phyloP scores from a whole-genome alignment of 2,329 filamentous ascomycete genomes.

The Beauveria scarabaeidicola region DNA sequence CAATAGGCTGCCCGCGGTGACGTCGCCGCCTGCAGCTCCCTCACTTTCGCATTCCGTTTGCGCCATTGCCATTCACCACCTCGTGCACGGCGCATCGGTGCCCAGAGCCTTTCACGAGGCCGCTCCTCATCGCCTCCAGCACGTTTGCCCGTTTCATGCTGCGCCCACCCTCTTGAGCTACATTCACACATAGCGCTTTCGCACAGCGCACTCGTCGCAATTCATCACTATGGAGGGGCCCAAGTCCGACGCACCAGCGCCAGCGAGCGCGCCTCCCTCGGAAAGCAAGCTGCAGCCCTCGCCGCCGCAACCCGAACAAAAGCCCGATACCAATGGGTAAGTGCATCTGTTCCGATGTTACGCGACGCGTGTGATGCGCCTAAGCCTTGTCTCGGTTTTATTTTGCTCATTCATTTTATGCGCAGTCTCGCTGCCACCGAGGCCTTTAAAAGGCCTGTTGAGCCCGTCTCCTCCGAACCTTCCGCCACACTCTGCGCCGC shows the following conservation, averaged over 20 bases:
- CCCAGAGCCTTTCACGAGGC: background rate
- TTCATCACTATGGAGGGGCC: conserved; percentile 47
- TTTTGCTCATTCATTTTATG: background rate
- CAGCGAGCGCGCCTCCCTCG: conserved; percentile 24
- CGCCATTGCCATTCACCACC: background rate
- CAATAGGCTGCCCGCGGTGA: background rate
- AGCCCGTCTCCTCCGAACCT: background rate
- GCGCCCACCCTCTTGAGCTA: conserved; percentile 23
- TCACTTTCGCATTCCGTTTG: conserved; percentile 7
- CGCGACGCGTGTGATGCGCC: background rate
- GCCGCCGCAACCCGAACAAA: conserved; percentile 15
- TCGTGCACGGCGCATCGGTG: background rate
- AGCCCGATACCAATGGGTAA: conserved; percentile 18
- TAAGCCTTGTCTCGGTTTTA: background rate
- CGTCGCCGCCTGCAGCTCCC: conserved; percentile 1
- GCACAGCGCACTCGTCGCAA: conserved; percentile 33
- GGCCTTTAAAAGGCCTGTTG: background rate
- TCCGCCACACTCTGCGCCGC: background rate
- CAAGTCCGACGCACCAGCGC: conserved; percentile 29
- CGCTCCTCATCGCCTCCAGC: background rate
- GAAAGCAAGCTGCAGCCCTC: conserved; percentile 32
- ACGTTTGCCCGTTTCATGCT: conserved; percentile 26
- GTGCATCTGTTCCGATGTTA: background rate
- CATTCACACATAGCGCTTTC: conserved; percentile 21
- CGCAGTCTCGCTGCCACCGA: background rate